Evolutionary conservation across 2,329 filamentous ascomycete species (phyloP).

Genomic region (Escovopsis sp.): DNA sequence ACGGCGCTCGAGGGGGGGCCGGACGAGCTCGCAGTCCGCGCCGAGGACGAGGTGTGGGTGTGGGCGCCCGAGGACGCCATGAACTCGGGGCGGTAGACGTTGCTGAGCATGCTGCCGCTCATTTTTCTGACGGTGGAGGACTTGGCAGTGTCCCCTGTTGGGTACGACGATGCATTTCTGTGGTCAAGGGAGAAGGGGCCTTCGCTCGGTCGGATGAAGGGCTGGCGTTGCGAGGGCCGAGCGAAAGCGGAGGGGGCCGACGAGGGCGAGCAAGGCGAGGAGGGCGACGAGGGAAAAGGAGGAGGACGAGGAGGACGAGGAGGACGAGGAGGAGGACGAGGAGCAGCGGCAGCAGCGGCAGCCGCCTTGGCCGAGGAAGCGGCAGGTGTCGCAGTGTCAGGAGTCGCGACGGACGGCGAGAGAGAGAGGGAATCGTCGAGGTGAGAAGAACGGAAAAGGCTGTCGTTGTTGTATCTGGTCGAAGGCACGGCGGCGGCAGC

Average conservation of each 20-base stretch:
- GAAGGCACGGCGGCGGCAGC: background rate
- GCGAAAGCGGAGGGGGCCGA: no score
- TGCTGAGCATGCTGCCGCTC: conserved; percentile 19
- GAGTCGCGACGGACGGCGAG: background rate
- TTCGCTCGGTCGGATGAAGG: conserved; percentile 11
- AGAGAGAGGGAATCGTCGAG: background rate
- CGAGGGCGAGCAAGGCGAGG: no score
- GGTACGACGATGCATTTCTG: conserved; percentile 25
- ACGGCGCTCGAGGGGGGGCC: no score
- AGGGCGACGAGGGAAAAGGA: background rate
- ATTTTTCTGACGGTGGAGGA: conserved; percentile 16
- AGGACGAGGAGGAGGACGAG: background rate
- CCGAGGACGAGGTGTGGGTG: conserved; percentile 26
- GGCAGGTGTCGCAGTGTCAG: background rate
- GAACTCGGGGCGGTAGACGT: conserved; percentile 28
- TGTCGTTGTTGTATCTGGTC: background rate
- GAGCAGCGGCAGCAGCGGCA: background rate
- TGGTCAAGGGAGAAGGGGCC: conserved; percentile 12
- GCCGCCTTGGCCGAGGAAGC: no score
- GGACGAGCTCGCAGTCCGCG: conserved; percentile 33
- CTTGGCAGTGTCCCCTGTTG: conserved; percentile 16
- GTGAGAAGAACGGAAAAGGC: background rate
- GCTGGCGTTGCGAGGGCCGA: background rate
- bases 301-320: conserved; percentile 1
- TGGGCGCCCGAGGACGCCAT: conserved; percentile 31